Evolutionary conservation across 495 filamentous ascomycete species (phyloP).

Genomic region (Daldinia caldariorum): DNA sequence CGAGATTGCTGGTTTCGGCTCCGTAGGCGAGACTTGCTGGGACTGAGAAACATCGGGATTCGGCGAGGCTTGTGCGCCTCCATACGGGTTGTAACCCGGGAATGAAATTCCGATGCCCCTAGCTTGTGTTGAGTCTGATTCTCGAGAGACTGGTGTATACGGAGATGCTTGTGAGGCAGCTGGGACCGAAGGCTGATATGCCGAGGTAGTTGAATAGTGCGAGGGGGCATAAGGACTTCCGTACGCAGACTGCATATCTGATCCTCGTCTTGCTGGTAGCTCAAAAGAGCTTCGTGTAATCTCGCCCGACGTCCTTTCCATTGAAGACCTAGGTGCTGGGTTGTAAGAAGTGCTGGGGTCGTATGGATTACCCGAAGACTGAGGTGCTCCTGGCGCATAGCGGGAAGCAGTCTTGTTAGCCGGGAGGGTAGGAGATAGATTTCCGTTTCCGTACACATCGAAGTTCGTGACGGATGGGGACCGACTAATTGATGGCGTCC

Average conservation of each 20-base stretch:
- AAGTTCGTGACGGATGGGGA: conserved; percentile 79
- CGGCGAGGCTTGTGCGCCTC: conserved; percentile 29
- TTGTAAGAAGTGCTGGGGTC: conserved; percentile 54
- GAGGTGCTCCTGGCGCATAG: conserved; percentile 48
- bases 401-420: conserved; percentile 41
- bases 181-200: conserved; percentile 47
- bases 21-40: conserved; percentile 19
- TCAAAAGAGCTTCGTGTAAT: conserved; percentile 57
- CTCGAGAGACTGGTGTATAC: conserved; percentile 39
- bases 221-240: conserved; percentile 48
- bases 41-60: conserved; percentile 18
- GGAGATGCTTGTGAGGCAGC: conserved; percentile 36
- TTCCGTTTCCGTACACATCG: conserved; percentile 65
- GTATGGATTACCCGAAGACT: conserved; percentile 47
- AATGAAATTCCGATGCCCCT: conserved; percentile 41
- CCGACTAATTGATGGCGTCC: conserved; percentile 84
- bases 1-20: conserved; percentile 19
- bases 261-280: conserved; percentile 50
- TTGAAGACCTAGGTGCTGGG: conserved; percentile 51
- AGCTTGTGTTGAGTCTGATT: conserved; percentile 35
- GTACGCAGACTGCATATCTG: conserved; percentile 53
- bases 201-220: conserved; percentile 34
- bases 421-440: conserved; percentile 46
- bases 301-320: conserved; percentile 58
- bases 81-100: conserved; percentile 45